Evolutionary conservation across 2,329 filamentous ascomycete genomes (phyloP).

Genomic region (Aspergillus sp.): DNA sequence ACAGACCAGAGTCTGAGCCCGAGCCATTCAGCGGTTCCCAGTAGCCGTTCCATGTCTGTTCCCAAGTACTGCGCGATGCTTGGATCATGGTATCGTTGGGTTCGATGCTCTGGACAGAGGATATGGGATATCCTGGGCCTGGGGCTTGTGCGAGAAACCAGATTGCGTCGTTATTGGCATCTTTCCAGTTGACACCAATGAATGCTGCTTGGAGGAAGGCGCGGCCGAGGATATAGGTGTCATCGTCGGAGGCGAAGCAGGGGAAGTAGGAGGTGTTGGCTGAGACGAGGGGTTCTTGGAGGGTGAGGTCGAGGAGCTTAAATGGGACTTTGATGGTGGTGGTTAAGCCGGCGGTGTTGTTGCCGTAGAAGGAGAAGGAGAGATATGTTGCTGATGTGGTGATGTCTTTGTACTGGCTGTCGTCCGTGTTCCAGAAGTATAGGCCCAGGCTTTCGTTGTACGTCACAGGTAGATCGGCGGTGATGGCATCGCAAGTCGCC

Average conservation of each 20-base stretch:
- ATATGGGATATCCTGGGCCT: conserved; percentile 7
- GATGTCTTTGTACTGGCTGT: conserved; percentile 14
- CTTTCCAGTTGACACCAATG: conserved; percentile 15
- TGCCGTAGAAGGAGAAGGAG: conserved; percentile 16
- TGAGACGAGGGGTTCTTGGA: conserved; percentile 15
- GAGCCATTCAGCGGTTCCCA: background rate
- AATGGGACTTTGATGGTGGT: conserved; percentile 18
- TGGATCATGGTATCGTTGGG: too few species aligned
- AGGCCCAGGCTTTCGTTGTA: conserved; percentile 33
- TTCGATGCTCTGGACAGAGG: background rate
- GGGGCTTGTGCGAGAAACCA: conserved; percentile 21
- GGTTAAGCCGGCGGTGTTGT: conserved; percentile 6
- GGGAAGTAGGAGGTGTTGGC: conserved; percentile 15
- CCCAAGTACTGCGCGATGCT: background rate
- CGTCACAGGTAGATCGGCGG: conserved; percentile 32
- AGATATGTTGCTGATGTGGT: conserved; percentile 17
- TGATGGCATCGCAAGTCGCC: conserved; percentile 39
- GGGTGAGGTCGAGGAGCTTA: conserved; percentile 14
- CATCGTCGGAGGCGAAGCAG: conserved; percentile 7
- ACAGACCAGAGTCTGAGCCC: conserved; percentile 7
- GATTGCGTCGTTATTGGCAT: background rate
- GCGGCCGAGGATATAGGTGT: conserved; percentile 12
- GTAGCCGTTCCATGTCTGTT: background rate
- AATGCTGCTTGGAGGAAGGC: conserved; percentile 21
- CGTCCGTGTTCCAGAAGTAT: conserved; percentile 38